Percentiles rank a stretch among this genome's conserved stretches.
Evolutionary conservation across 768 basidiomycete species (phyloP).

Genomic region (Neoboletus magnificus): DNA sequence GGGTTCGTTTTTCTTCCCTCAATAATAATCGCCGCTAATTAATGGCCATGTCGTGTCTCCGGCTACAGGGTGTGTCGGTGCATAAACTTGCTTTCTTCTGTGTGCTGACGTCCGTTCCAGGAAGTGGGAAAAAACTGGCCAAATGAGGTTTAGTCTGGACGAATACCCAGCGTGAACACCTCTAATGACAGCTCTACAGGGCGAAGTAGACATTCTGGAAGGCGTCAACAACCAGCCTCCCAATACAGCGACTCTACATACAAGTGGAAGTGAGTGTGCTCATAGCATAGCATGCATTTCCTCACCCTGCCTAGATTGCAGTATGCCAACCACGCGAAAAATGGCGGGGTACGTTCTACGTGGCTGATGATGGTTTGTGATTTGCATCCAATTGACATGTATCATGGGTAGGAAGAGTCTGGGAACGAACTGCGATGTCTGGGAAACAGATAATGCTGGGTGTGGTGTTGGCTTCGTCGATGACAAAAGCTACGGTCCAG

Average conservation of each 20-base stretch:
- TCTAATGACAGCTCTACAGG: slow-evolving; percentile 7
- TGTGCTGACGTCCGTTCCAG: slow-evolving; percentile 2
- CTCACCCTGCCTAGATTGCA: slow-evolving; percentile 21
- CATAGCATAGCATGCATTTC: background rate
- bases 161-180: background rate
- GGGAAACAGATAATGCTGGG: slow-evolving; percentile 25
- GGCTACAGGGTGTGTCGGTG: background rate
- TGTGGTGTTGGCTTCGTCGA: slow-evolving; percentile 29
- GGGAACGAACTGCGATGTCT: slow-evolving; percentile 24
- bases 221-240: slow-evolving; percentile 27
- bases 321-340: slow-evolving; percentile 19
- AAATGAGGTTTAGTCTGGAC: slow-evolving; percentile 2
- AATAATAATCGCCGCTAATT: background rate
- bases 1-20: slow-evolving; percentile 2
- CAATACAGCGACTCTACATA: slow-evolving; percentile 28
- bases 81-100: background rate
- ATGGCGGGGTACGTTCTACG: slow-evolving; percentile 28
- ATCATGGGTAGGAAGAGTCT: slow-evolving; percentile 4
- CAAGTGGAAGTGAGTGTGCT: slow-evolving; percentile 7
- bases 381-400: background rate
- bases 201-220: slow-evolving; percentile 29
- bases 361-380: background rate
- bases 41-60: background rate
- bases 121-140: slow-evolving; percentile 22
- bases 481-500: slow-evolving; percentile 27